A percentile compares a stretch with the other conserved stretches of the same genome.
Conservation (phyloP, 1,284 basidiomycete species). For the Mrakiaceae sp. region DNA sequence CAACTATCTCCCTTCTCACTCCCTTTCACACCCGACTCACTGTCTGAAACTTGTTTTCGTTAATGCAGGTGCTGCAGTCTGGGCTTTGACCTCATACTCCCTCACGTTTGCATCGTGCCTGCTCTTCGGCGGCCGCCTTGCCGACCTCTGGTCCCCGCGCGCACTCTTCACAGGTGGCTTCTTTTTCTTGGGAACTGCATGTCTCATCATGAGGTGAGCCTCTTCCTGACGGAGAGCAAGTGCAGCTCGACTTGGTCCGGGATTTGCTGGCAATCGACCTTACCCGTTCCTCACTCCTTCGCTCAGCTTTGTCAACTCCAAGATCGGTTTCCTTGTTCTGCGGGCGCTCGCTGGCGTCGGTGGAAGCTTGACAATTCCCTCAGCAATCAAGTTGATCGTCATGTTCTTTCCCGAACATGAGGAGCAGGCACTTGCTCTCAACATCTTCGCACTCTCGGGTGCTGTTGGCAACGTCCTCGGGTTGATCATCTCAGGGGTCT, state of each 20-base stretch:
- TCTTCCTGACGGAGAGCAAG: no score
- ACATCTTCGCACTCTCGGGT: constrained; percentile 30
- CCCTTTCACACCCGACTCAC: no score
- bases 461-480: constrained; percentile 25
- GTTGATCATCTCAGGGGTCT: constrained; percentile 30
- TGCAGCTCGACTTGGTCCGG: no score
- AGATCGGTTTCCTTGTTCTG: constrained; percentile 32
- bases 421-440: constrained; percentile 30
- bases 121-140: constrained; percentile 16
- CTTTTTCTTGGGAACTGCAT: constrained; percentile 24
- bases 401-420: constrained; percentile 24
- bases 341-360: constrained; percentile 30
- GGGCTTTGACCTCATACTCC: not conserved
- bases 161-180: constrained; percentile 19
- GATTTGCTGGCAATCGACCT: constrained; percentile 4
- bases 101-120: constrained; percentile 25
- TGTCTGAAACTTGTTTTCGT: no score
- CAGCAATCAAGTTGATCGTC: constrained; percentile 31
- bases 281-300: constrained; percentile 22
- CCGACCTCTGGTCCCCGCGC: constrained; percentile 31
- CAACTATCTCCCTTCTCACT: no score
- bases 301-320: constrained; percentile 28
- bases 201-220: not conserved
- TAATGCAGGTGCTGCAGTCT: no score
- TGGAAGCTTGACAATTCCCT: constrained; percentile 31